phyloP scores from a whole-genome alignment of 2,329 filamentous ascomycete species.

The Cladosporium phlei region DNA sequence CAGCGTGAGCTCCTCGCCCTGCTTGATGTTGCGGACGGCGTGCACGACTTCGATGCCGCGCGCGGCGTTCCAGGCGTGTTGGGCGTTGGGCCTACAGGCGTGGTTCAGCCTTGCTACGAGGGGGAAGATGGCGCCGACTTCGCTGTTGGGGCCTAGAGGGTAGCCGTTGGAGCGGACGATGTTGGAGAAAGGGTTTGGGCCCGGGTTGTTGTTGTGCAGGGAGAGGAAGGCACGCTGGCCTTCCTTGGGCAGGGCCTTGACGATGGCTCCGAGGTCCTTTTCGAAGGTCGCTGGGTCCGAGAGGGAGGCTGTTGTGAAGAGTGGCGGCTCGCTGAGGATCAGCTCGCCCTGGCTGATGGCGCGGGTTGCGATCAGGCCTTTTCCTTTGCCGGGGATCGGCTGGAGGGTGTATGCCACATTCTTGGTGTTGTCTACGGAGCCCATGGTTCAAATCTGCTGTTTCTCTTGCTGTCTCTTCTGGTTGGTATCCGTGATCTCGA shows the following conservation, averaged over 20 bases:
- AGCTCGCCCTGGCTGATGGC: slow-evolving; percentile 37
- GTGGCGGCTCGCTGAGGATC: slow-evolving; percentile 37
- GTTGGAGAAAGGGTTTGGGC: slow-evolving; percentile 25
- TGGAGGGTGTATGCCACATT: slow-evolving; percentile 15
- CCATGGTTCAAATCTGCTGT: not conserved
- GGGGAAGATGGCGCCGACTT: slow-evolving; percentile 32
- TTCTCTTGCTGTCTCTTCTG: not conserved
- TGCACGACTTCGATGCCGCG: slow-evolving; percentile 25
- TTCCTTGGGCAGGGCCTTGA: slow-evolving; percentile 25
- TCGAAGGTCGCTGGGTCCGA: slow-evolving; percentile 19
- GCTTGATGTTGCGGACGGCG: slow-evolving; percentile 32
- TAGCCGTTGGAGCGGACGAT: slow-evolving; percentile 33
- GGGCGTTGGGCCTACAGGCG: slow-evolving; percentile 35
- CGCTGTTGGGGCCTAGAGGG: slow-evolving; percentile 25
- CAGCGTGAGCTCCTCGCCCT: slow-evolving; percentile 37
- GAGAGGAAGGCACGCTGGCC: slow-evolving; percentile 29
- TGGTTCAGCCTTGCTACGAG: slow-evolving; percentile 36
- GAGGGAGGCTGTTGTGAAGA: slow-evolving; percentile 31
- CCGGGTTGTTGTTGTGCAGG: slow-evolving; percentile 29
- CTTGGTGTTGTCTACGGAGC: not conserved
- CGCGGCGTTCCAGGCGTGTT: slow-evolving; percentile 33
- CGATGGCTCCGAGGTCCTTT: slow-evolving; percentile 20
- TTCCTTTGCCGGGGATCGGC: slow-evolving; percentile 33
- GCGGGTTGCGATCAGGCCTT: slow-evolving; percentile 36
- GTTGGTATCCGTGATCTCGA: too few relatives aligned